Conservation (phyloP, 139 green algal genomes). For the Dunaliella primolecta region DNA sequence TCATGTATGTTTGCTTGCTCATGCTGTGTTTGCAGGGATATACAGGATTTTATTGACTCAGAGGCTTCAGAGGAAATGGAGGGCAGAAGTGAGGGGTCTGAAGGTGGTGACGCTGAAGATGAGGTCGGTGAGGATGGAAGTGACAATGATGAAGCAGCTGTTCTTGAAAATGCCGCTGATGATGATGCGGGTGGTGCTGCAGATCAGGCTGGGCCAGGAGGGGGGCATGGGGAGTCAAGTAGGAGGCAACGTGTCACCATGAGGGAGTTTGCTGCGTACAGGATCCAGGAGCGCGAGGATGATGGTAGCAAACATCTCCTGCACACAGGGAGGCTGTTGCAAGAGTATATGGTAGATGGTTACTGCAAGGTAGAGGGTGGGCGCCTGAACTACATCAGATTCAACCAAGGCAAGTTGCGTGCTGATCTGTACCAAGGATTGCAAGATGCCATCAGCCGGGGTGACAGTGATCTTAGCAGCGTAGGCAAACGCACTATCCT, state of each 20-base stretch:
- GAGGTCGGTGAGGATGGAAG: neutral
- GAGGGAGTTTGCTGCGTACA: neutral
- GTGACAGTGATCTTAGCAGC: neutral
- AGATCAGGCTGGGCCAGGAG: neutral
- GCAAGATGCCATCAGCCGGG: neutral
- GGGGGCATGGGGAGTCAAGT: neutral
- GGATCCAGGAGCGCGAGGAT: neutral
- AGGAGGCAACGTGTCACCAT: neutral
- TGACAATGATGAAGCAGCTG: too few relatives aligned
- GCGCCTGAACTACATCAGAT: neutral
- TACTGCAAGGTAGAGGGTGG: neutral
- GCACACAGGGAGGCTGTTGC: neutral
- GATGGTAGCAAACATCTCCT: neutral
- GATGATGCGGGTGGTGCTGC: neutral
- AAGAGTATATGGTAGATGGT: neutral
- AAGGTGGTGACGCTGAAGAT: neutral
- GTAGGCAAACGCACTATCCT: neutral
- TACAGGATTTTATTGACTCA: too few relatives aligned
- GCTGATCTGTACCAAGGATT: slow-evolving; percentile 12
- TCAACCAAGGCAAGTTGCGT: neutral
- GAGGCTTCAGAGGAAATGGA: neutral
- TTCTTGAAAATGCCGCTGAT: too few relatives aligned
- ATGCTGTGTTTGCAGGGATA: too few relatives aligned
- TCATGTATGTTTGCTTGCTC: neutral
- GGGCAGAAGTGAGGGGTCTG: neutral